Percentiles rank a stretch among this genome's conserved stretches.
Evolutionary conservation across 2,329 filamentous ascomycete genomes (phyloP).

Genomic region (Lasiodiplodia sp.): DNA sequence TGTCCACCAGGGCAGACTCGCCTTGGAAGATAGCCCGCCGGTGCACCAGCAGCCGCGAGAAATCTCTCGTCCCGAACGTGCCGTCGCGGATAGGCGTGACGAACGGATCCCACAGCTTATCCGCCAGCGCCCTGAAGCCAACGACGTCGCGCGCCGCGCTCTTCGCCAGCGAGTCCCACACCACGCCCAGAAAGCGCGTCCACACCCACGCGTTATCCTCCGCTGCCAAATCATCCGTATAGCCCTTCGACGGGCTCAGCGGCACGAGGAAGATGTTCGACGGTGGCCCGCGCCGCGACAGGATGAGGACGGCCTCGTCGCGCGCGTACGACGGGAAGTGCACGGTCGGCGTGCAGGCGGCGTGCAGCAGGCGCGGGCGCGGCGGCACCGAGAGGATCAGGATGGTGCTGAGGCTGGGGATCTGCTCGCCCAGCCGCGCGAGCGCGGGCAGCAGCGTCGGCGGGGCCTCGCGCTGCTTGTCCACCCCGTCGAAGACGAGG

Average conservation of each 20-base stretch:
- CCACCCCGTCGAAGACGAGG: slow-evolving; percentile 86
- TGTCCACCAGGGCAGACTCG: slow-evolving; percentile 72
- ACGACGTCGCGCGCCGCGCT: slow-evolving; percentile 81
- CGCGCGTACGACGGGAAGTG: slow-evolving; percentile 87
- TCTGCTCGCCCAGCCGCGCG: slow-evolving; percentile 82
- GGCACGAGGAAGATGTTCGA: slow-evolving; percentile 55
- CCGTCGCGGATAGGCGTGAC: slow-evolving; percentile 77
- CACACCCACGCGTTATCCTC: slow-evolving; percentile 74
- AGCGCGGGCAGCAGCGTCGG: slow-evolving; percentile 81
- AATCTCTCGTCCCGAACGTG: slow-evolving; percentile 79
- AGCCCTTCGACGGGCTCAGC: slow-evolving; percentile 53
- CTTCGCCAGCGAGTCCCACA: slow-evolving; percentile 86
- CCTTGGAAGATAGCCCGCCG: slow-evolving; percentile 75
- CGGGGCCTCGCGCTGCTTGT: slow-evolving; percentile 81
- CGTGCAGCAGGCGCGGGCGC: slow-evolving; percentile 72
- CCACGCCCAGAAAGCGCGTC: slow-evolving; percentile 79
- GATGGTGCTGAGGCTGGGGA: slow-evolving; percentile 77
- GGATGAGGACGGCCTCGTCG: slow-evolving; percentile 77
- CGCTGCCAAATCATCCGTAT: slow-evolving; percentile 55
- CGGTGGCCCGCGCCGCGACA: slow-evolving; percentile 58
- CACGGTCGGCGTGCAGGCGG: slow-evolving; percentile 75
- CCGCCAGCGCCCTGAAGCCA: slow-evolving; percentile 72
- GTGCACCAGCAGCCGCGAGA: slow-evolving; percentile 80
- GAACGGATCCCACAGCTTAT: slow-evolving; percentile 85
- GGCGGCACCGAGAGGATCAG: slow-evolving; percentile 79